phyloP scores from a whole-genome alignment of 805 yeast species.

The Saccharomycopsis sp. region DNA sequence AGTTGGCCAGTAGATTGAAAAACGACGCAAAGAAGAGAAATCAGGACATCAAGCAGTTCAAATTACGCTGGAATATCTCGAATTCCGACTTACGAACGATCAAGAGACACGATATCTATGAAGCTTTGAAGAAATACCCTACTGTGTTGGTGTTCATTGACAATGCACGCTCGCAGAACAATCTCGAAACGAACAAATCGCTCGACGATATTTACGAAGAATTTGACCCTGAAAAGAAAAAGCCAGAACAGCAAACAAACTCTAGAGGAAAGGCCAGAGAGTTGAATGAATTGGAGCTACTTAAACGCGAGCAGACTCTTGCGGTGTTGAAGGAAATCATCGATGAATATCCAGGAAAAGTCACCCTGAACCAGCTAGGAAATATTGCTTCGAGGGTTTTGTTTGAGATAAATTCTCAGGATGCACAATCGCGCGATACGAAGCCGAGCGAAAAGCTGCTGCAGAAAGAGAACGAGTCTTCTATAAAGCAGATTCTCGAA shows the following conservation, averaged over 20 bases:
- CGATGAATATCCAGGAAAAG: conserved; percentile 2
- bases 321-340: conserved; percentile 4
- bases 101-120: conserved; percentile 10
- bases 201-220: background rate
- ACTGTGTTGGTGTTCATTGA: conserved; percentile 10
- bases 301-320: conserved; percentile 16
- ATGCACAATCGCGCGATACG: background rate
- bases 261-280: background rate
- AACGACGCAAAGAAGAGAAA: conserved; percentile 2
- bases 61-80: conserved; percentile 18
- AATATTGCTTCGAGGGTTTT: background rate
- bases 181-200: background rate
- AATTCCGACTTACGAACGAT: conserved; percentile 11
- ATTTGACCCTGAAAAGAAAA: background rate
- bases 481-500: background rate
- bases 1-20: conserved; percentile 1
- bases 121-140: conserved; percentile 6
- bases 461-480: background rate
- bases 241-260: background rate
- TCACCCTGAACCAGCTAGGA: background rate
- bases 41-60: conserved; percentile 5
- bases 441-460: background rate
- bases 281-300: conserved; percentile 13
- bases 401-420: background rate
- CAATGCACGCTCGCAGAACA: conserved; percentile 5